Base-by-base conservation (phyloP, 2,329 filamentous ascomycete genomes). In the Fusarium scirpi region DNA sequence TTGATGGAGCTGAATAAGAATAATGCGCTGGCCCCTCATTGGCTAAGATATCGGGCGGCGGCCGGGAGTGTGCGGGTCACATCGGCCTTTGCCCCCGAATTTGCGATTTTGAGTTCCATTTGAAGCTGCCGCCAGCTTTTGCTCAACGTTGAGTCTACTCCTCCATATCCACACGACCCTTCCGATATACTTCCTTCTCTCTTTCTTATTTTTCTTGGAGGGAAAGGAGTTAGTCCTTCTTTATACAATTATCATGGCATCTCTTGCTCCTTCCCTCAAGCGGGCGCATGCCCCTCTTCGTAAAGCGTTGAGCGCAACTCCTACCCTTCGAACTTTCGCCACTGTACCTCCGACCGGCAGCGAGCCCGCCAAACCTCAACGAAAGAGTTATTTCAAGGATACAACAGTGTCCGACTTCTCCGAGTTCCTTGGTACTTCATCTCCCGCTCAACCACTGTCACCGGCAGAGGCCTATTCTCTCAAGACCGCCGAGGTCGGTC, bases 401-500 rank as follows among this genome's bases (percentile, higher is more conserved):
- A 86, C 82, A 38, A 79, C 83, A 4, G 81, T 91, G 10, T 86
- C 86, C 0, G 82, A 88, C 9, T 86, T 91, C 69, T 83, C 85
- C 54, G 86, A 90, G 46, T 91, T 91, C 74, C 72, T 91, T 27
- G 81, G 77, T 24, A 76, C 79, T 7, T 78, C 82, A 25, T 81
- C 82, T 4, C 56, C 82, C 3, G 74, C 80, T 13, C 73, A 83
- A 64, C 75, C 85, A 6, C 78, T 90, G 8, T 73, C 86, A 1
- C 74, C 82, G 9, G 78, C 82, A 69, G 89, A 91, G 56, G 87
- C 88, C 8, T 89, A 89, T 78, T 83, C 85, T 58, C 82, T 90
- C 44, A 85, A 85, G 71, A 91, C 89, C 41, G 89, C 87, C 71
- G 84, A 90, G 77, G 89, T 91, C 74, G 89, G 89, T 40, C 89